Base-by-base conservation (phyloP, 2,329 filamentous ascomycete genomes). In the Monosporascus cannonballus region DNA sequence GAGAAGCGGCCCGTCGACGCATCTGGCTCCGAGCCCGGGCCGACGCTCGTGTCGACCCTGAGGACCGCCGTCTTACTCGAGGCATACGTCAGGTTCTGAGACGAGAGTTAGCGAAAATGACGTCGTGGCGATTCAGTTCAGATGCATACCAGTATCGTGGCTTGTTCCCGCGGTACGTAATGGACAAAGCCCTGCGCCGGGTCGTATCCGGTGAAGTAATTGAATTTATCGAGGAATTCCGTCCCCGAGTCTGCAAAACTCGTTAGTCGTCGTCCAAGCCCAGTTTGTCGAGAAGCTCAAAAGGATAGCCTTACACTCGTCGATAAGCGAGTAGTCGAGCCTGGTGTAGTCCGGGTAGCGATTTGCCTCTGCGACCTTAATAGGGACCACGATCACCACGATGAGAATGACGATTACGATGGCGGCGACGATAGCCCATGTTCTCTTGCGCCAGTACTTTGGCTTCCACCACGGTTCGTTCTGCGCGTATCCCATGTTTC, bases 11-110 rank as follows among this genome's bases (percentile, higher is more conserved):
- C 84, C 0, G 75, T 81, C 3, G 76, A 76, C 18, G 81, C 77
- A 56, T 83, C 69, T 4, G 79, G 79, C 3, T 60, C 56, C 27
- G 71, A 72, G 2, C 60, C 56, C 2, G 74, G 77, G 8, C 75
- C 75, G 17, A 83, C 79, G 2, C 73, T 75, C 11, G 81, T 83
- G 64, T 87, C 84, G 48, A 87, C 84, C 44, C 71, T 74, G 30
- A 88, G 64, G 18, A 87, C 61, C 9, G 83, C 83, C 0, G 78
- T 73, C 39, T 69, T 68, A 1, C 71, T 60, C 1, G 77, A 76
- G 6, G 83, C 80, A 59, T 80, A 81, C 0, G 85, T 87, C 34
- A 88, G 74, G 67, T 88, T 88, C 77, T 80, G 48, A 22, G 50
- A 48, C 15, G 42, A 25, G 39, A 18, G 46, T 54, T 55, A 54